phyloP scores from a whole-genome alignment of 257 asterid species.

The Craterostigma plantagineum region DNA sequence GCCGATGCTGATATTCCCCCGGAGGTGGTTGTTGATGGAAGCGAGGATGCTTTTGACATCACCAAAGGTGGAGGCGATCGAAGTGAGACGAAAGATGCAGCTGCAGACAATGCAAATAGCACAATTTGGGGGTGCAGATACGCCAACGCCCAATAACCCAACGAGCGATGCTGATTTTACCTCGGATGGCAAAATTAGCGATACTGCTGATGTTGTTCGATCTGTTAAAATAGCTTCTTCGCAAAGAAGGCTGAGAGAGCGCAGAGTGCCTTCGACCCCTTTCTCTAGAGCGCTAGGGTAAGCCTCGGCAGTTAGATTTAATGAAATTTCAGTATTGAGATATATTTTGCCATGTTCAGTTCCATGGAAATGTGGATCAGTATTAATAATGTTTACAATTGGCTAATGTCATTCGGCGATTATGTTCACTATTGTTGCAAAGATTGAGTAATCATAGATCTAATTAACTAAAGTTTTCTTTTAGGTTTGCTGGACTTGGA shows the following conservation, averaged over 20 bases:
- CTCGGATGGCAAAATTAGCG: slow-evolving; percentile 7
- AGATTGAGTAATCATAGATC: slow-evolving; percentile 10
- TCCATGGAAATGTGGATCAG: not conserved
- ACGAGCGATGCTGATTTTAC: no score
- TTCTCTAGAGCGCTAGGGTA: slow-evolving; percentile 92
- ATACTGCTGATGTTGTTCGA: slow-evolving; percentile 8
- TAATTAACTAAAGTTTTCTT: slow-evolving; percentile 12
- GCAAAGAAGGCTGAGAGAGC: slow-evolving; percentile 67
- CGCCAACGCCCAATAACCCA: no score
- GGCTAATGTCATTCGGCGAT: no score
- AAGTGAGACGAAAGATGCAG: slow-evolving; percentile 7
- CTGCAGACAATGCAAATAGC: no score
- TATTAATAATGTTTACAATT: not conserved
- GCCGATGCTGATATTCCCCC: slow-evolving; percentile 1
- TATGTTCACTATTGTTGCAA: slow-evolving; percentile 3
- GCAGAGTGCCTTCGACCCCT: slow-evolving; percentile 83
- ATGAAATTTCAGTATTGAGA: not conserved
- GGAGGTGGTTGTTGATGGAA: slow-evolving; percentile 5
- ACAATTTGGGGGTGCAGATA: slow-evolving; percentile 2
- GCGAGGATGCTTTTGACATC: slow-evolving; percentile 1
- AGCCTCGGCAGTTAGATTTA: slow-evolving; percentile 2
- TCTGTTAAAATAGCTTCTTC: slow-evolving; percentile 8
- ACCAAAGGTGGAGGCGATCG: slow-evolving; percentile 11
- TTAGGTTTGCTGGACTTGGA: slow-evolving; percentile 93
- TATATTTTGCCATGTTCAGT: not conserved